Base-by-base conservation (phyloP, 306 rosid genomes). In the Erythrophleum fordii region DNA sequence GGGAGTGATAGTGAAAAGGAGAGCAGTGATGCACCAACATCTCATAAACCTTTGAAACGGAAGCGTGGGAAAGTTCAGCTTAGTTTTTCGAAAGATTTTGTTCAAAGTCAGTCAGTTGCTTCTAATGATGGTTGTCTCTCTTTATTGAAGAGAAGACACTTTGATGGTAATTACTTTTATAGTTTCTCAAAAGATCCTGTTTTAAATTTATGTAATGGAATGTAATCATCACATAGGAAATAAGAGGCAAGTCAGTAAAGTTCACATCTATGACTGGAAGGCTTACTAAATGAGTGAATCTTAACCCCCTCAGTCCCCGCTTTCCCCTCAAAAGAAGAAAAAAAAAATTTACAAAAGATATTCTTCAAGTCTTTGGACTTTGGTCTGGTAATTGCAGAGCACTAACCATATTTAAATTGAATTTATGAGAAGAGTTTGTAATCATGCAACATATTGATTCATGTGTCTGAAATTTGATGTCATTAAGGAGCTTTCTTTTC, bases 1-100 rank as follows among this genome's bases (percentile, higher is more conserved):
- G 92, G 84, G 60, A 91, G 87, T 77, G 92, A 89, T 66, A 93
- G 89, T 84, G 97, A 91, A 69, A 81, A 70, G 56, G 97, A 91
- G 84, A 91, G 90, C 82, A 85, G 84, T 79, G 92, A 91, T 74
- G 90, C 86, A 67, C 79, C 80, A 12, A 88, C 76, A 77, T 81
- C 93, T 76, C 85, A 11, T 75, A 87, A 81, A 76, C 81, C 76
- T 55, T 81, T 79, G 72, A 89, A 91, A 79, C 87, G 83, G 35
- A 91, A 91, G 80, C 80, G 85, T 78, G 89, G 87, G 20, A 85
- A 85, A 79, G 86, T 72, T 81, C 87, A 85, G 69, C 69, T 61
- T 81, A 81, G 49, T 58, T 61, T 55, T 80, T 78, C 92, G 2
- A 87, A 88, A 71, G 92, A 85, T 68, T 39, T 65, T 77, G 83